These are phyloP conservation scores for Mycosphaerella sp. DNA, from an alignment of 2,329 filamentous ascomycete species.

Conservation along the genomic window DNA sequence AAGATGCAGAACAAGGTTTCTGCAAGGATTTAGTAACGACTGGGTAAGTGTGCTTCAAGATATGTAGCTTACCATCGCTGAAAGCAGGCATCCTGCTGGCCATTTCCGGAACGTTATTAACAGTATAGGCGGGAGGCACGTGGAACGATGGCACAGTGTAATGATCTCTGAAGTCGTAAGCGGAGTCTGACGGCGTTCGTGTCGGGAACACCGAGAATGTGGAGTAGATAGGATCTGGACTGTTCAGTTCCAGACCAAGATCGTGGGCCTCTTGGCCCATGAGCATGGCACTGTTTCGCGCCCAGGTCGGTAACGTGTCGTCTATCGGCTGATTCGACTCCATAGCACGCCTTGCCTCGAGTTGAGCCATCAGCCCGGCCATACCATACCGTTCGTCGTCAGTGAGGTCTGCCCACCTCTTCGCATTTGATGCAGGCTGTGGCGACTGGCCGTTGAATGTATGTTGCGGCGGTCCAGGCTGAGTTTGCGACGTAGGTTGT, in stretches of 20 bases:
- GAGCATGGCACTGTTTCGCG: slow-evolving; percentile 40
- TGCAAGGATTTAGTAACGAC: slow-evolving; percentile 32
- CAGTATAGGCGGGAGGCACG: slow-evolving; percentile 58
- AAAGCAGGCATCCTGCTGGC: slow-evolving; percentile 36
- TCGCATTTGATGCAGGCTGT: slow-evolving; percentile 32
- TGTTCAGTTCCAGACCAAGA: slow-evolving; percentile 57
- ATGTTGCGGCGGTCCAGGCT: slow-evolving; percentile 9
- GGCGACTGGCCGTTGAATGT: slow-evolving; percentile 9
- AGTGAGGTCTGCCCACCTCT: slow-evolving; percentile 52
- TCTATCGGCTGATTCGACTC: slow-evolving; percentile 28
- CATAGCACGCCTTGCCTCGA: slow-evolving; percentile 29
- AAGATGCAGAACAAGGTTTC: slow-evolving; percentile 66
- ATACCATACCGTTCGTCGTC: slow-evolving; percentile 56
- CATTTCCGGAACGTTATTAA: slow-evolving; percentile 59
- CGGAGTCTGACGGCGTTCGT: slow-evolving; percentile 13
- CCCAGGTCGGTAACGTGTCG: slow-evolving; percentile 27
- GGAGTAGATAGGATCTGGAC: slow-evolving; percentile 50
- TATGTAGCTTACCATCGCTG: slow-evolving; percentile 30
- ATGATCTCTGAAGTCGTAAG: slow-evolving; percentile 40
- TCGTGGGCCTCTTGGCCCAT: slow-evolving; percentile 59
- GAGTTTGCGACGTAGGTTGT: slow-evolving; percentile 10
- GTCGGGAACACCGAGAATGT: slow-evolving; percentile 60
- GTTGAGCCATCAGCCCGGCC: slow-evolving; percentile 51
- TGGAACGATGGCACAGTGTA: slow-evolving; percentile 59
- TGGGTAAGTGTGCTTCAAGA: neutral